Base-by-base conservation (phyloP, 2,329 filamentous ascomycete genomes). In the Ophiocordyceps australis region DNA sequence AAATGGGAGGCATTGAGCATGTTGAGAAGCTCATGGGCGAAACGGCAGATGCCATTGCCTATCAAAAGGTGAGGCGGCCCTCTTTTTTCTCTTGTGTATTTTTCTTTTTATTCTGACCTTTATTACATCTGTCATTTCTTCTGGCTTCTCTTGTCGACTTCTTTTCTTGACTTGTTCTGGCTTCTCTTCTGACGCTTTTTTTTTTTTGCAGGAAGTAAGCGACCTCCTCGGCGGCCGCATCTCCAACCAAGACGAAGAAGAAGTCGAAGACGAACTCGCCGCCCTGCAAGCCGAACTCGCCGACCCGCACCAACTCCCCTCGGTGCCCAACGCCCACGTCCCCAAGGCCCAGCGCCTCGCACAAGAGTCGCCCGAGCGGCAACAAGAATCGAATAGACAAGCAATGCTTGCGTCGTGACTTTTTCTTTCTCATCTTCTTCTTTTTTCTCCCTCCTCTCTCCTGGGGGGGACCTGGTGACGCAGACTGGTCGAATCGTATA, bases 11-110 rank as follows among this genome's bases (percentile, higher is more conserved):
- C 3, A 59, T 98, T 33, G 85, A 93, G 40, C 74, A 78, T 35
- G 83, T 95, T 26, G 89, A 95, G 65, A 86, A 89, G 62, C 60
- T 98, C 39, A 79, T 95, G 74, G 83, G 79, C 14, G 85, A 95
- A 50, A 82, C 71, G 23, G 81, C 80, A 19, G 89, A 95, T 40
- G 86, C 83, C 7, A 69, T 81, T 39, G 81, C 81, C 17, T 95
- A 95, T 53, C 86, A 95, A 49, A 66, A 78, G 62, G 82, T 85
- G n/a, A n/a, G n/a, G n/a, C n/a, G n/a, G n/a, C n/a, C n/a, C n/a
- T n/a, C n/a, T n/a, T n/a, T n/a, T n/a, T n/a, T n/a, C n/a, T n/a
- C n/a, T n/a, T n/a, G n/a, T n/a, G n/a, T n/a, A n/a, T n/a, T n/a
- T n/a, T n/a, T n/a, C n/a, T n/a, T n/a, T n/a, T n/a, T n/a, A n/a